Conservation (phyloP, 306 rosid genomes). For the Malus domestica region DNA sequence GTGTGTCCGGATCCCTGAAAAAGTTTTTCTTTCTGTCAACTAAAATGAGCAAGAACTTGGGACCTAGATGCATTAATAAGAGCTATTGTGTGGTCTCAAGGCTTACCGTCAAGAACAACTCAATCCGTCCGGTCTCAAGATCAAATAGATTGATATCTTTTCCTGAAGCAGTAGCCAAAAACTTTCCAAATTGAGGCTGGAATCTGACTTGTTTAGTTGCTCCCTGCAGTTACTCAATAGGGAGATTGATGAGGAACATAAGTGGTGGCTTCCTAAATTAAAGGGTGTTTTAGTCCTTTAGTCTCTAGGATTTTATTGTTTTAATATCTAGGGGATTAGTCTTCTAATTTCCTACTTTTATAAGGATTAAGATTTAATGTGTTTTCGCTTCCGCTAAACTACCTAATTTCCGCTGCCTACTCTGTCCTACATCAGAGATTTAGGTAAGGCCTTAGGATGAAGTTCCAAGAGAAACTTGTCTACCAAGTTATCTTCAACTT, state of each 20-base stretch:
- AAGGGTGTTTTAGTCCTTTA: no score
- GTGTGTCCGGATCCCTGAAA: constrained; percentile 38
- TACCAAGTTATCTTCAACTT: constrained; percentile 4
- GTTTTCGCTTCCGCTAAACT: no score
- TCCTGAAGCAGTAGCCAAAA: constrained; percentile 43
- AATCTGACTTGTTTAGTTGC: constrained; percentile 55
- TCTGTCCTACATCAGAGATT: neutral
- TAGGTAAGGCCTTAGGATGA: neutral
- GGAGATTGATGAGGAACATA: no score
- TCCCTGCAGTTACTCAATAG: constrained; percentile 34
- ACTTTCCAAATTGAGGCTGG: constrained; percentile 41
- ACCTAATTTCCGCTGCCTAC: no score
- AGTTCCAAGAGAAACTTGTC: neutral
- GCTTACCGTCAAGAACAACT: constrained; percentile 27
- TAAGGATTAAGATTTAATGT: no score
- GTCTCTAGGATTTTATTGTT: no score
- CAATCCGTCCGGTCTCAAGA: constrained; percentile 22
- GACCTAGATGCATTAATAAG: neutral
- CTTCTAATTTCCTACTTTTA: no score
- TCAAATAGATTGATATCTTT: constrained; percentile 39
- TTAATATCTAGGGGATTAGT: no score
- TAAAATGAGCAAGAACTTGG: neutral
- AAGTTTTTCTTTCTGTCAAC: constrained; percentile 3
- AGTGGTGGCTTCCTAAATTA: no score
- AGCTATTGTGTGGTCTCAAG: neutral